A percentile compares a stretch with the other conserved stretches of the same genome.
These are phyloP conservation scores for Guyanaporus albipodus DNA, from an alignment of 768 basidiomycete genomes.

Conservation along the genomic window DNA sequence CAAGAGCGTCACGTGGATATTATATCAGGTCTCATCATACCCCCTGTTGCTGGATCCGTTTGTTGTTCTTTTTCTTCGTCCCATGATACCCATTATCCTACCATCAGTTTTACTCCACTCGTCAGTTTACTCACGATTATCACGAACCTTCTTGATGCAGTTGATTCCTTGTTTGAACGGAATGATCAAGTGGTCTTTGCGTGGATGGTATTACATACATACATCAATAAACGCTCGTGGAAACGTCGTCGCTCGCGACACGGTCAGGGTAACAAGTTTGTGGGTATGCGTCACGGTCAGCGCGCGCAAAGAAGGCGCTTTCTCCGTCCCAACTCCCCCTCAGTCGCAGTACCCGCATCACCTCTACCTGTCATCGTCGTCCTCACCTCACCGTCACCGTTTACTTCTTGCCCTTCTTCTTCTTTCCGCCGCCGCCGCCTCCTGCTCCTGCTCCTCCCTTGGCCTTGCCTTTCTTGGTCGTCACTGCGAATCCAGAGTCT, in stretches of 20 bases:
- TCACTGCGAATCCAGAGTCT: neutral
- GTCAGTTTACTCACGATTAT: constrained; percentile 1
- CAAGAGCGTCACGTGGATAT: neutral
- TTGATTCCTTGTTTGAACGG: neutral
- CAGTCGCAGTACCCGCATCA: constrained; percentile 2
- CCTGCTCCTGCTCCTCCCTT: neutral
- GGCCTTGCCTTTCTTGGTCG: neutral
- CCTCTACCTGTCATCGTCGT: too few relatives aligned
- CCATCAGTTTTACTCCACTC: neutral
- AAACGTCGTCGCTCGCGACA: too few relatives aligned
- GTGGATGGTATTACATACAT: too few relatives aligned
- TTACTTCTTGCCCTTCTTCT: constrained; percentile 17
- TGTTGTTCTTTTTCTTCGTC: neutral
- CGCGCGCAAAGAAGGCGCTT: too few relatives aligned
- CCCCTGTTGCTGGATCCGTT: too few relatives aligned
- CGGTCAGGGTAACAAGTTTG: neutral
- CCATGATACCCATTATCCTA: constrained; percentile 11
- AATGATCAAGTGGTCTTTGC: too few relatives aligned
- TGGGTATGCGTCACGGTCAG: neutral
- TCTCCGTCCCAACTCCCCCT: neutral
- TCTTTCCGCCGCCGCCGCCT: neutral
- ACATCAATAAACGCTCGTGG: too few relatives aligned
- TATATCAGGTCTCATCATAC: too few relatives aligned
- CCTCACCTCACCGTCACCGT: neutral
- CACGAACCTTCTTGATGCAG: neutral